phyloP scores from a whole-genome alignment of 2,329 filamentous ascomycete species.

The Verticillium nonalfalfae region DNA sequence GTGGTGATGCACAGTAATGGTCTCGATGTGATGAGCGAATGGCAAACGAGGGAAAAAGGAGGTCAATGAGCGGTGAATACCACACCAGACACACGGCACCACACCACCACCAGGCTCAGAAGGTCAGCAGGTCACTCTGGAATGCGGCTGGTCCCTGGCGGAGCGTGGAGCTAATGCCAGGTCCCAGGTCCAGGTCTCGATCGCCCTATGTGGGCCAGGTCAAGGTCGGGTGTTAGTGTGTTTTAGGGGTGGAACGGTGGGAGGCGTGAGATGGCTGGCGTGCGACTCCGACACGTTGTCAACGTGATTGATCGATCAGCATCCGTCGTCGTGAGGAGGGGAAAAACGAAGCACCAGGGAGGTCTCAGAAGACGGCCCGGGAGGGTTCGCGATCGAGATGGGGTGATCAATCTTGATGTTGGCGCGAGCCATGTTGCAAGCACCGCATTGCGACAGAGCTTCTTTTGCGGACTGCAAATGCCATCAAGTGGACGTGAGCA shows the following conservation, averaged over 20 bases:
- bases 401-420: background rate
- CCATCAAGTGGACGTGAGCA: background rate
- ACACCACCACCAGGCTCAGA: background rate
- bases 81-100: background rate
- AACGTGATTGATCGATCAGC: background rate
- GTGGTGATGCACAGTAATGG: background rate
- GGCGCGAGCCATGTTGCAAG: background rate
- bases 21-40: background rate
- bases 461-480: background rate
- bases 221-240: background rate
- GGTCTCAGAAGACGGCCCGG: background rate
- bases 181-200: background rate
- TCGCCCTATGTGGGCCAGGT: background rate
- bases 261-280: background rate
- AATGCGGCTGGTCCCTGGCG: background rate
- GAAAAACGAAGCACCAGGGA: background rate
- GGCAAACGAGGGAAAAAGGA: background rate
- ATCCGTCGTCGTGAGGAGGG: background rate
- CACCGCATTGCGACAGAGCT: background rate
- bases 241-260: background rate
- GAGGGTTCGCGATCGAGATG: background rate
- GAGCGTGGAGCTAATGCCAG: slow-evolving; percentile 1
- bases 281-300: background rate
- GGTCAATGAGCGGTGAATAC: background rate
- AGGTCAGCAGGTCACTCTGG: background rate